These are phyloP conservation scores for Coemansia sp. DNA, from an alignment of 192 early-diverging fungal species.

Conservation along the genomic window DNA sequence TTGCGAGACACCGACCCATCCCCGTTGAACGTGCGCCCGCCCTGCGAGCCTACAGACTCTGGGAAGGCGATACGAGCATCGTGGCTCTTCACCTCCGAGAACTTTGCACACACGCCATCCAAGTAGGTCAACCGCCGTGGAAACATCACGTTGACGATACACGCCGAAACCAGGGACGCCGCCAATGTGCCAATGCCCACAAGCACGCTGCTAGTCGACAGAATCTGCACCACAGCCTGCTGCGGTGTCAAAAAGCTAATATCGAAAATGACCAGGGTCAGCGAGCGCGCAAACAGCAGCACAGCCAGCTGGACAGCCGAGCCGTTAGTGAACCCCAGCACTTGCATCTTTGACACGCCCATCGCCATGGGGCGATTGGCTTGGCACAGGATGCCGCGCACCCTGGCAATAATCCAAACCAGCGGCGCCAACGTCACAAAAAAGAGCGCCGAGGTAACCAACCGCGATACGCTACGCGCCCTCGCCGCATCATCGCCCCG, in stretches of 20 bases:
- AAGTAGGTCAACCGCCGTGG: conserved; percentile 18
- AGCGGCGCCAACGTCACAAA: conserved; percentile 16
- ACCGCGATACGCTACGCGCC: conserved; percentile 39
- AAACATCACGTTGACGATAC: conserved; percentile 28
- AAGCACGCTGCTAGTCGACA: conserved; percentile 29
- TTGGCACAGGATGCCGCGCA: conserved; percentile 18
- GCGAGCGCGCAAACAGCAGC: conserved; percentile 21
- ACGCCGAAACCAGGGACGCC: conserved; percentile 20
- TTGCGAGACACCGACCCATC: conserved; percentile 5
- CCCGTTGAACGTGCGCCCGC: not conserved
- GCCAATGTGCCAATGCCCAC: conserved; percentile 40
- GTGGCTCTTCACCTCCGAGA: conserved; percentile 15
- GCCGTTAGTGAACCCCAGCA: conserved; percentile 27
- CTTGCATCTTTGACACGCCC: conserved; percentile 33
- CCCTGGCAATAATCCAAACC: conserved; percentile 15
- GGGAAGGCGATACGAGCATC: conserved; percentile 17
- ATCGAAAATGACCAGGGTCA: conserved; percentile 41
- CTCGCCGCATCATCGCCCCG: conserved; percentile 10
- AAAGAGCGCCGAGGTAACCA: conserved; percentile 20
- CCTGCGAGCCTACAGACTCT: no score
- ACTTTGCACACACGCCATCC: conserved; percentile 19
- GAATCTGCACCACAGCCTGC: not conserved
- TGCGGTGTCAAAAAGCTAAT: conserved; percentile 41
- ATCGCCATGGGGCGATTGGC: conserved; percentile 23
- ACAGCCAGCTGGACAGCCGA: conserved; percentile 13